Evolutionary conservation across 345 rosid genomes (phyloP).

Genomic region (Tarenaya hassleriana): DNA sequence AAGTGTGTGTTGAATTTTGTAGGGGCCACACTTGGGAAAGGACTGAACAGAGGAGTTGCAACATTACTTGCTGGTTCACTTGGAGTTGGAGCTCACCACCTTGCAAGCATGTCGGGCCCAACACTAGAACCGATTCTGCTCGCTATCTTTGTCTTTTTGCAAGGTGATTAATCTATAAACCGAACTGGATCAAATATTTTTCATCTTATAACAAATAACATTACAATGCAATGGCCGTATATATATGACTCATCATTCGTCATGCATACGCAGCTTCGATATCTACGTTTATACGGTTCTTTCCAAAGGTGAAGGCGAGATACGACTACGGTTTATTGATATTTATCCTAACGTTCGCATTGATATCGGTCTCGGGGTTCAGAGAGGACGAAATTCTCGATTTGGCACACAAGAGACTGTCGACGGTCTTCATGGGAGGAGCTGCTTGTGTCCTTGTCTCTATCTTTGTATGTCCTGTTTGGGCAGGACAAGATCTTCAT

Average conservation of each 20-base stretch:
- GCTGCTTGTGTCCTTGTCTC: constrained; percentile 38
- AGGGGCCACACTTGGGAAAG: constrained; percentile 65
- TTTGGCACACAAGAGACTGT: constrained; percentile 51
- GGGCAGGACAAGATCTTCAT: constrained; percentile 70
- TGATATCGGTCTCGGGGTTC: constrained; percentile 67
- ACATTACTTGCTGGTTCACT: constrained; percentile 58
- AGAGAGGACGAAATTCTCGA: constrained; percentile 43
- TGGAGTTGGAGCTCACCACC: constrained; percentile 62
- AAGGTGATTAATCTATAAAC: constrained; percentile 29
- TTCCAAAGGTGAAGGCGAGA: constrained; percentile 71
- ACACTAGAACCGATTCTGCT: constrained; percentile 58
- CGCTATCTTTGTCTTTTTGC: constrained; percentile 54
- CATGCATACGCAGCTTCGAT: constrained; percentile 39
- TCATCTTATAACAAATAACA: background rate
- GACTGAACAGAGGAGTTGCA: constrained; percentile 59
- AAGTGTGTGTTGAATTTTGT: constrained; percentile 1
- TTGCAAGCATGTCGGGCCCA: constrained; percentile 49
- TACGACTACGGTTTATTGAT: constrained; percentile 72
- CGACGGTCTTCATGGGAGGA: constrained; percentile 62
- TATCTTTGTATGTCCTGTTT: constrained; percentile 51
- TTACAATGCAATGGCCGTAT: background rate
- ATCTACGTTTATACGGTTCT: constrained; percentile 62
- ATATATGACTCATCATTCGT: background rate
- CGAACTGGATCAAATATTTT: background rate
- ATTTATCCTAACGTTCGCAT: constrained; percentile 67